Conservation (phyloP, 768 basidiomycete genomes). For the Crepidotus variabilis region DNA sequence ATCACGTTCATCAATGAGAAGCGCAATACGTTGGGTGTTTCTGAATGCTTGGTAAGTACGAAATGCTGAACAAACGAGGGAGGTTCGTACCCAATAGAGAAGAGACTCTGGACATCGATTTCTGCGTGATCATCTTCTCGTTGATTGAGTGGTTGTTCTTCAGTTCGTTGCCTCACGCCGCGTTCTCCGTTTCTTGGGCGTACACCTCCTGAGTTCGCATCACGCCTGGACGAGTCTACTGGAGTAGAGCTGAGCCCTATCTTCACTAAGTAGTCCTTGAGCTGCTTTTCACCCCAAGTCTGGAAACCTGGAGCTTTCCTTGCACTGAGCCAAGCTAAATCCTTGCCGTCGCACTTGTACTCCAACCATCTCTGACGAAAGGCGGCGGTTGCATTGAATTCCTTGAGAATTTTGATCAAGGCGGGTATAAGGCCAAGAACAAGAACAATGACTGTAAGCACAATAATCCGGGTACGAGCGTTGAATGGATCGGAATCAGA, state of each 20-base stretch:
- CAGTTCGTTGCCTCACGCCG: slow-evolving; percentile 30
- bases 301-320: slow-evolving; percentile 60
- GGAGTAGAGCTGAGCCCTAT: slow-evolving; percentile 61
- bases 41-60: slow-evolving; percentile 29
- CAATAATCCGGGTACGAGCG: slow-evolving; percentile 60
- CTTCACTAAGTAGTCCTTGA: slow-evolving; percentile 68
- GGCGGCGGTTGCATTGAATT: slow-evolving; percentile 54
- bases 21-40: slow-evolving; percentile 62
- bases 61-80: background rate
- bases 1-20: slow-evolving; percentile 73
- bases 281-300: slow-evolving; percentile 68
- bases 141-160: slow-evolving; percentile 36
- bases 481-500: slow-evolving; percentile 35
- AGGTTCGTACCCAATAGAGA: slow-evolving; percentile 65
- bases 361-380: slow-evolving; percentile 60
- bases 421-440: slow-evolving; percentile 63
- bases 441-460: slow-evolving; percentile 60
- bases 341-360: slow-evolving; percentile 61
- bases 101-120: slow-evolving; percentile 68
- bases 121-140: slow-evolving; percentile 42
- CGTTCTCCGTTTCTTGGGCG: slow-evolving; percentile 26
- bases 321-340: slow-evolving; percentile 74
- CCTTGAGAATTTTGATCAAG: slow-evolving; percentile 57
- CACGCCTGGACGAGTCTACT: slow-evolving; percentile 28
- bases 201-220: slow-evolving; percentile 17